Evolutionary conservation across 331 rosid genomes (phyloP).

Genomic region (Dryas integrifolia): DNA sequence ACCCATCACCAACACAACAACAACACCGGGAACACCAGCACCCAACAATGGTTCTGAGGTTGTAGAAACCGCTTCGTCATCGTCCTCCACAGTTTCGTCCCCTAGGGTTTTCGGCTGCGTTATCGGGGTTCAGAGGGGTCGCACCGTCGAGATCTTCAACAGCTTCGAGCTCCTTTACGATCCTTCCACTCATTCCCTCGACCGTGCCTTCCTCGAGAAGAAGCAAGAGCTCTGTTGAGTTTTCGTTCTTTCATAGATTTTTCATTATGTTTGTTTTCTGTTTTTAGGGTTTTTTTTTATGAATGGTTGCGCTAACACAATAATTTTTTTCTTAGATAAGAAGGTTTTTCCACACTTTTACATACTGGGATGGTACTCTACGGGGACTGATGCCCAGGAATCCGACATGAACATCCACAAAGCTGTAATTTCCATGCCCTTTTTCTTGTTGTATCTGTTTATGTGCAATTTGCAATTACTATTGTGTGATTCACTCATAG

Average conservation of each 20-base stretch:
- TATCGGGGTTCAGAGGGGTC: conserved; percentile 93
- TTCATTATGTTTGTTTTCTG: neutral
- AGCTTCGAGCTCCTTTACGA: conserved; percentile 95
- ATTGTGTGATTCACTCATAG: too few relatives aligned
- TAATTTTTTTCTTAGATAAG: conserved; percentile 47
- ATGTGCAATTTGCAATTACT: neutral
- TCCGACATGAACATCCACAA: conserved; percentile 89
- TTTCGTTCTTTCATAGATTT: neutral
- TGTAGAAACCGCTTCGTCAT: conserved; percentile 20
- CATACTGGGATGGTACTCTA: conserved; percentile 95
- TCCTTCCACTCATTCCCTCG: conserved; percentile 69
- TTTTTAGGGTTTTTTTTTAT: neutral
- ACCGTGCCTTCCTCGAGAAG: conserved; percentile 90
- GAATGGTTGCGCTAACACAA: neutral
- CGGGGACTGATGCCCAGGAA: conserved; percentile 83
- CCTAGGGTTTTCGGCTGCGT: conserved; percentile 86
- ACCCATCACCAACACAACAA: conserved; percentile 14
- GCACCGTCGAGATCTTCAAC: conserved; percentile 96
- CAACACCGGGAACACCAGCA: conserved; percentile 21
- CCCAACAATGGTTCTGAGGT: conserved; percentile 37
- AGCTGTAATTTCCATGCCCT: conserved; percentile 53
- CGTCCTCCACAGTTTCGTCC: conserved; percentile 22
- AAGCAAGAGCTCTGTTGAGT: conserved; percentile 93
- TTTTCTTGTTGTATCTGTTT: neutral
- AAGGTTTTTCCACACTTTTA: conserved; percentile 94